phyloP scores from a whole-genome alignment of 176 grass and related monocot species.

The Eremochloa ophiuroides region DNA sequence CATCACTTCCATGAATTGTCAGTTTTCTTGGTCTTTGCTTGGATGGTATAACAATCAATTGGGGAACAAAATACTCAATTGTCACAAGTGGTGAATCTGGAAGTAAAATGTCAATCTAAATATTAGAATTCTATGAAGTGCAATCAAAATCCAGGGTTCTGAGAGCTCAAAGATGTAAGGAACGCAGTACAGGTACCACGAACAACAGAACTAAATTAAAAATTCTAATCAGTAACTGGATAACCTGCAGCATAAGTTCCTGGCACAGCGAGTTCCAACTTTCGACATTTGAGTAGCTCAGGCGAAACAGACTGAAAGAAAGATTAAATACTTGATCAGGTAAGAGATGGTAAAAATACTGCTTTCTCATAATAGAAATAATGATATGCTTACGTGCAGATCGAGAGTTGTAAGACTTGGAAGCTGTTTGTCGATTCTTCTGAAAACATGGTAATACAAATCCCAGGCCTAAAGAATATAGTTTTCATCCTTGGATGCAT shows the following conservation, averaged over 20 bases:
- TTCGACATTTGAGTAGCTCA: constrained; percentile 86
- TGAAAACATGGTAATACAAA: constrained; percentile 99
- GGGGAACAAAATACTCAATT: constrained; percentile 82
- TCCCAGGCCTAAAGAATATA: constrained; percentile 81
- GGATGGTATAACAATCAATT: constrained; percentile 89
- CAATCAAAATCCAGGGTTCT: neutral
- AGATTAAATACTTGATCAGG: constrained; percentile 19
- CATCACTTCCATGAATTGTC: constrained; percentile 91
- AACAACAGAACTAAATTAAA: constrained; percentile 3
- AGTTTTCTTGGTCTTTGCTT: constrained; percentile 95
- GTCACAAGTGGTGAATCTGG: constrained; percentile 83
- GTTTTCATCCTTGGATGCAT: constrained; percentile 12
- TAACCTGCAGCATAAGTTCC: constrained; percentile 93
- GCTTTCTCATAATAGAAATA: constrained; percentile 15
- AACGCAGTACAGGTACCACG: neutral
- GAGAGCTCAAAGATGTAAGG: neutral
- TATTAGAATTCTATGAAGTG: constrained; percentile 11
- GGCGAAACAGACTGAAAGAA: constrained; percentile 91
- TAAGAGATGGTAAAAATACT: neutral
- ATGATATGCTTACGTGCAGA: constrained; percentile 63
- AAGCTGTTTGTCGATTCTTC: constrained; percentile 99
- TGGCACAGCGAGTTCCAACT: constrained; percentile 94
- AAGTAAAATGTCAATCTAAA: constrained; percentile 25
- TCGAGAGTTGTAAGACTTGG: constrained; percentile 94
- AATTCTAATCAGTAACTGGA: neutral